Evolutionary conservation across 2,329 filamentous ascomycete genomes (phyloP).

Genomic region (Colletotrichum chrysophilum): DNA sequence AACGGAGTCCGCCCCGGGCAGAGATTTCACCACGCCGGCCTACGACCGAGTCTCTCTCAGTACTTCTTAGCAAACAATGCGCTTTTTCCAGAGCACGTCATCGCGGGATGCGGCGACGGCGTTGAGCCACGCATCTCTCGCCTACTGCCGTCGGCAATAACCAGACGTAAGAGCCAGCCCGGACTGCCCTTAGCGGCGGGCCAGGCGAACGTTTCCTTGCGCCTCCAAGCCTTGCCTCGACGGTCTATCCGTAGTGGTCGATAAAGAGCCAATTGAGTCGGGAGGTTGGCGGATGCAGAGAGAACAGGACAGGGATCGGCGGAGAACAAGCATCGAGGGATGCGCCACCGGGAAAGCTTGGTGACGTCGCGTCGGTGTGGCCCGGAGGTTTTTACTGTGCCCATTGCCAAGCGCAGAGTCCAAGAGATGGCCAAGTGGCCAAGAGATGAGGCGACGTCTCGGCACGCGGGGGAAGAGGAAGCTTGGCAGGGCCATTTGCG

Average conservation of each 20-base stretch:
- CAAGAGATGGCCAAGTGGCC: constrained; percentile 10
- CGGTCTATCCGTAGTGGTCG: not conserved
- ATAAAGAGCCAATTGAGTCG: not conserved
- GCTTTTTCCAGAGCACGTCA: constrained; percentile 4
- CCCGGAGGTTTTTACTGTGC: not conserved
- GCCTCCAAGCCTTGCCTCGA: not conserved
- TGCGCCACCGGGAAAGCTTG: constrained; percentile 18
- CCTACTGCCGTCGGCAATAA: not conserved
- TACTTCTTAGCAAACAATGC: not conserved
- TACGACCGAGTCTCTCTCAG: not conserved
- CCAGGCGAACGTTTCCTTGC: not conserved
- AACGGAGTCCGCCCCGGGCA: constrained; percentile 1
- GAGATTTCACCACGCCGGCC: not conserved
- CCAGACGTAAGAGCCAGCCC: not conserved
- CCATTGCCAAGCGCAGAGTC: not conserved
- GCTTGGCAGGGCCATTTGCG: not conserved
- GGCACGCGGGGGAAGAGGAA: not conserved
- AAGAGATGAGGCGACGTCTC: constrained; percentile 19
- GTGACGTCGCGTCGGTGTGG: constrained; percentile 6
- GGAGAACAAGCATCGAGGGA: constrained; percentile 5
- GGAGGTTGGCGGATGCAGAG: not conserved
- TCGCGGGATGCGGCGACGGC: not conserved
- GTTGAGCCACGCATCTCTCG: not conserved
- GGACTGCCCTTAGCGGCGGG: not conserved
- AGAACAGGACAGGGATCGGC: not conserved